A percentile compares a stretch with the other conserved stretches of the same genome.
Evolutionary conservation across 345 rosid genomes (phyloP).

Genomic region (Jatropha curcas): DNA sequence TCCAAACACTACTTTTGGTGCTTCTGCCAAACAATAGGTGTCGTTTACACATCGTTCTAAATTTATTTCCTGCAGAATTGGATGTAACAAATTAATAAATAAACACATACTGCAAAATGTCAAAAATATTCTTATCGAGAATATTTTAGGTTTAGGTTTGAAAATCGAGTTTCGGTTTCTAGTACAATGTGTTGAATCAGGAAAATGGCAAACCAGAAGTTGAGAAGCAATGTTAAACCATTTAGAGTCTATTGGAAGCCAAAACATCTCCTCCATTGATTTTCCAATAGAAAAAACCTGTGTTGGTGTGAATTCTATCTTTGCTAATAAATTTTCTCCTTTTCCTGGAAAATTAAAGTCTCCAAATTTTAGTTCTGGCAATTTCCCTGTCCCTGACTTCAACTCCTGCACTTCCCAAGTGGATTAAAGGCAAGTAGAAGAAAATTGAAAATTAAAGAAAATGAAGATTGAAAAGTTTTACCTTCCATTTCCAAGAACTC

Average conservation of each 20-base stretch:
- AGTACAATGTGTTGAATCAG: no score
- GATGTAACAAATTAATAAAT: not conserved
- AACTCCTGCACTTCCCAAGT: conserved; percentile 18
- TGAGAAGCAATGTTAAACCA: conserved; percentile 30
- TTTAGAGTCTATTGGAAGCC: conserved; percentile 34
- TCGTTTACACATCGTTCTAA: conserved; percentile 29
- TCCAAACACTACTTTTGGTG: conserved; percentile 31
- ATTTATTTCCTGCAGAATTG: conserved; percentile 25
- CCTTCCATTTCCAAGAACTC: conserved; percentile 42
- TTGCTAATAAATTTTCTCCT: conserved; percentile 37
- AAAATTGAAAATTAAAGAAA: not conserved
- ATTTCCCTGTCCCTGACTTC: conserved; percentile 24
- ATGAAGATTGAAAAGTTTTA: not conserved
- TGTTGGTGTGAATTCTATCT: conserved; percentile 27
- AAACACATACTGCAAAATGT: no score
- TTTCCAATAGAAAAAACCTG: conserved; percentile 29
- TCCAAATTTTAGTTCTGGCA: conserved; percentile 35
- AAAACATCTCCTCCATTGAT: conserved; percentile 28
- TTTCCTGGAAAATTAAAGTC: conserved; percentile 33
- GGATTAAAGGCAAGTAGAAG: not conserved
- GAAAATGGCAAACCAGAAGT: conserved; percentile 25
- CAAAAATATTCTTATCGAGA: no score
- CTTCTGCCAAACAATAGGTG: conserved; percentile 32
- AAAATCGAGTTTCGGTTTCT: no score
- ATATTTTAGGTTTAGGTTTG: no score